These are phyloP conservation scores for Colletotrichum agaves DNA, from an alignment of 2,329 filamentous ascomycete species.

Conservation along the genomic window DNA sequence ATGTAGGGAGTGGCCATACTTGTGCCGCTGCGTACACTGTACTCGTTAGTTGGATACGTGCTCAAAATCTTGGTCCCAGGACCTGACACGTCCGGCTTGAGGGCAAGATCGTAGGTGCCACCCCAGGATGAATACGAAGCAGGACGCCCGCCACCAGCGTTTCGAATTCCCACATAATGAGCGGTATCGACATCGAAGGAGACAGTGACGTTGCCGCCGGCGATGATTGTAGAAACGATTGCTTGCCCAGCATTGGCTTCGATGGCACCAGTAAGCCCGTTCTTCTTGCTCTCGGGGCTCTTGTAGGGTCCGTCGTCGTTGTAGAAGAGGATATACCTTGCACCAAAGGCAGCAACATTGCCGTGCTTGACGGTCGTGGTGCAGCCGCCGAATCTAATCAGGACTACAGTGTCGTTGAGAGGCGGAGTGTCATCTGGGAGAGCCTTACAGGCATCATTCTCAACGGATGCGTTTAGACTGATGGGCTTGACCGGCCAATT, in stretches of 20 bases:
- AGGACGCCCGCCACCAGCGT: constrained; percentile 18
- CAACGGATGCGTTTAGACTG: constrained; percentile 40
- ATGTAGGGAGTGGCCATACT: constrained; percentile 19
- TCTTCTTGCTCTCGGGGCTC: neutral
- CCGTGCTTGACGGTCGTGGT: neutral
- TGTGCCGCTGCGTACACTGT: constrained; percentile 3
- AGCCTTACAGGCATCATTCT: constrained; percentile 41
- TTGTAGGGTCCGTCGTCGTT: constrained; percentile 11
- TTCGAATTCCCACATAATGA: constrained; percentile 11
- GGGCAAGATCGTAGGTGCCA: constrained; percentile 24
- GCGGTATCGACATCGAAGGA: constrained; percentile 40
- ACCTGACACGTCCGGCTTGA: constrained; percentile 17
- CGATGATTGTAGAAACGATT: constrained; percentile 47
- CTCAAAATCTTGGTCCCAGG: constrained; percentile 22
- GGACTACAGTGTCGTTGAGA: constrained; percentile 3
- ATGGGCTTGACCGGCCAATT: constrained; percentile 42
- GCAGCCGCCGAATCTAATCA: constrained; percentile 11
- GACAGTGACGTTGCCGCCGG: constrained; percentile 53
- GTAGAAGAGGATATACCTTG: constrained; percentile 14
- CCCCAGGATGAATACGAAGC: constrained; percentile 57
- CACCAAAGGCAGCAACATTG: constrained; percentile 11
- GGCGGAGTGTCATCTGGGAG: constrained; percentile 26
- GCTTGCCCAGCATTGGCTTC: constrained; percentile 44
- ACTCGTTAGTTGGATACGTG: constrained; percentile 16
- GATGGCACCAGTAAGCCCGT: constrained; percentile 33